Percentiles rank a stretch among this genome's conserved stretches.
Conservation (phyloP, 2,329 filamentous ascomycete genomes). For the Penicillium sp. region DNA sequence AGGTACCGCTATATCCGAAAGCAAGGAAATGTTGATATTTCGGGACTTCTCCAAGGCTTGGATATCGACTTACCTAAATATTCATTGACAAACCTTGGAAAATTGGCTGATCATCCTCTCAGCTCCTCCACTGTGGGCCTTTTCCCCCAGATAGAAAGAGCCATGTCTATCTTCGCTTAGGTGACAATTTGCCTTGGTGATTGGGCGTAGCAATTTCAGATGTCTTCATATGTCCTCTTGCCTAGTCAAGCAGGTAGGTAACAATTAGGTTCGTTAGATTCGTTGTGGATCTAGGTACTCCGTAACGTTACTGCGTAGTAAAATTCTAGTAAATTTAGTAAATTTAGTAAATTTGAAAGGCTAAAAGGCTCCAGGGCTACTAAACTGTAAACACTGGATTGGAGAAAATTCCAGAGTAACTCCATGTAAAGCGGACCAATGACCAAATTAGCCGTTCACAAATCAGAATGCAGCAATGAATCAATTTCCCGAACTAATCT, state of each 20-base stretch:
- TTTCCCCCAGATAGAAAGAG: background rate
- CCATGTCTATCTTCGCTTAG: conserved; percentile 3
- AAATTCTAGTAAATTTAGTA: background rate
- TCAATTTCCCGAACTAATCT: conserved; percentile 8
- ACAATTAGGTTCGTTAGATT: background rate
- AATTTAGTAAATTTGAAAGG: background rate
- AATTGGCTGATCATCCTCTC: background rate
- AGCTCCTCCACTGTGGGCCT: conserved; percentile 9
- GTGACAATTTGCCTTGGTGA: background rate
- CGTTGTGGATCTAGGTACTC: background rate
- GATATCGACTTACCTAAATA: too few relatives aligned
- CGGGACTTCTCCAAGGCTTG: background rate
- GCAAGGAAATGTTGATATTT: background rate
- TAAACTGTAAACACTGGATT: background rate
- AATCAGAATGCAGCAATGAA: conserved; percentile 7
- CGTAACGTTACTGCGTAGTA: too few relatives aligned
- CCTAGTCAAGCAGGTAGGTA: conserved; percentile 5
- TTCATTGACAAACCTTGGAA: background rate
- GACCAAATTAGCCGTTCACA: conserved; percentile 11
- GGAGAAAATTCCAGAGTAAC: background rate
- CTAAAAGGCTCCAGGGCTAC: background rate
- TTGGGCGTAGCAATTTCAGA: background rate
- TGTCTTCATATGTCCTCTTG: background rate
- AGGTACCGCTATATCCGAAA: too few relatives aligned
- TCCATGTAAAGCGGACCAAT: conserved; percentile 6